A percentile compares a stretch with the other conserved stretches of the same genome.
Evolutionary conservation across 163 green algal species (phyloP).

Genomic region (Coccomyxa subellipsoidea): DNA sequence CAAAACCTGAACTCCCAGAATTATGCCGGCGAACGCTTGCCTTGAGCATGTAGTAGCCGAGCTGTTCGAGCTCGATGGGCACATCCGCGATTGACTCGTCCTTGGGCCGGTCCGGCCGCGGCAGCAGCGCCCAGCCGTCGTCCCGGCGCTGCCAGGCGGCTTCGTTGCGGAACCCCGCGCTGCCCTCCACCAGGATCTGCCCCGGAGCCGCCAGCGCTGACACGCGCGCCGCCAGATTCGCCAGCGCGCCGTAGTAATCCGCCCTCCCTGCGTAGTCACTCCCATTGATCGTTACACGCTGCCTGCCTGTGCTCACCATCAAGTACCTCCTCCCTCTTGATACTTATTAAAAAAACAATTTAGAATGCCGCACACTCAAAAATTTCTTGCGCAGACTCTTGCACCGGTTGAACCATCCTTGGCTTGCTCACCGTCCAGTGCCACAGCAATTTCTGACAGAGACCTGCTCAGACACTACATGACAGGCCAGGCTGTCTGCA

Average conservation of each 20-base stretch:
- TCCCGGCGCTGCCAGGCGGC: slow-evolving; percentile 12
- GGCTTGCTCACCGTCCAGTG: too few relatives aligned
- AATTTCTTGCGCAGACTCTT: too few relatives aligned
- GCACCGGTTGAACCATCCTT: too few relatives aligned
- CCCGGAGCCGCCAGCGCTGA: slow-evolving; percentile 60
- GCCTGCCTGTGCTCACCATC: too few relatives aligned
- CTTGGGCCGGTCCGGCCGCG: neutral
- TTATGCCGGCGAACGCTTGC: slow-evolving; percentile 3
- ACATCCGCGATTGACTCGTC: slow-evolving; percentile 11
- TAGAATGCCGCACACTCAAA: too few relatives aligned
- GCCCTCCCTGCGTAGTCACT: slow-evolving; percentile 53
- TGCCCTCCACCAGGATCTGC: slow-evolving; percentile 69
- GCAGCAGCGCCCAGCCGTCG: slow-evolving; percentile 26
- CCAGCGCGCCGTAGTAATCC: slow-evolving; percentile 81
- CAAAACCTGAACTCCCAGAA: too few relatives aligned
- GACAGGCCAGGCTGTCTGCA: too few relatives aligned
- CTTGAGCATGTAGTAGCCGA: slow-evolving; percentile 61
- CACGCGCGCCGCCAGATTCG: slow-evolving; percentile 77
- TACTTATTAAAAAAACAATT: too few relatives aligned
- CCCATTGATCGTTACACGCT: too few relatives aligned
- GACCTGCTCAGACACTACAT: too few relatives aligned
- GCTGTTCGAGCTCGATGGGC: slow-evolving; percentile 44
- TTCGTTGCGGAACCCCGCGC: slow-evolving; percentile 13
- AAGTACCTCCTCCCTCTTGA: too few relatives aligned
- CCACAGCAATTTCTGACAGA: too few relatives aligned